phyloP scores from a whole-genome alignment of 768 basidiomycete genomes.

The Sistotremastrum niveocremeum region DNA sequence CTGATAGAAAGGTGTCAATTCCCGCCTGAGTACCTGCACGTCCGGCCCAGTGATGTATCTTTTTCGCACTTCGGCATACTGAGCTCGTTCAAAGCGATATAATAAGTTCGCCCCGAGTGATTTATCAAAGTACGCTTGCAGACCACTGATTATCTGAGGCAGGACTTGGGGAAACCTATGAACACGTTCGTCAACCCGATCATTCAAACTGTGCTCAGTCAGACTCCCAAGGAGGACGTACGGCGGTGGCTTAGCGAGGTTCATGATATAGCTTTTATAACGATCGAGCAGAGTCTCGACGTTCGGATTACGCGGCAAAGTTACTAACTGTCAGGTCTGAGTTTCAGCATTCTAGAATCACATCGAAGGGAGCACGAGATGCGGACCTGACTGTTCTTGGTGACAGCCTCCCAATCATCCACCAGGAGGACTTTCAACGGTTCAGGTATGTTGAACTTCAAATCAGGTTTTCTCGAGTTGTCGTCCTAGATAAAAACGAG shows the following conservation, averaged over 20 bases:
- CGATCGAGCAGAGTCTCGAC: constrained; percentile 66
- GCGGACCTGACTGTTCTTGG: constrained; percentile 80
- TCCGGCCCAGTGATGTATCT: constrained; percentile 60
- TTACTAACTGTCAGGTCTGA: constrained; percentile 48
- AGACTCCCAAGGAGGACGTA: not conserved
- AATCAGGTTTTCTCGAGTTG: constrained; percentile 63
- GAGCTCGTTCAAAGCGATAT: constrained; percentile 90
- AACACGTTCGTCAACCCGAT: not conserved
- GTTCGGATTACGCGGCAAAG: constrained; percentile 66
- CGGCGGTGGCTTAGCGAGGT: constrained; percentile 14
- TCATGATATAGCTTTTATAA: constrained; percentile 53
- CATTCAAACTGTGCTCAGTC: not conserved
- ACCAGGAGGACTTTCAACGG: constrained; percentile 79
- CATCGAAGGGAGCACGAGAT: not conserved
- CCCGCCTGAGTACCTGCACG: constrained; percentile 23
- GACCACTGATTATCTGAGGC: constrained; percentile 72
- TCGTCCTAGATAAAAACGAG: constrained; percentile 46
- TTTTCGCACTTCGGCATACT: constrained; percentile 72
- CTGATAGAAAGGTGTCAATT: too few relatives aligned
- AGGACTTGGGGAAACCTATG: constrained; percentile 23
- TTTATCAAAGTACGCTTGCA: constrained; percentile 88
- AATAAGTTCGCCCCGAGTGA: constrained; percentile 80
- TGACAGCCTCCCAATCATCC: constrained; percentile 96
- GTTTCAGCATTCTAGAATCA: too few relatives aligned
- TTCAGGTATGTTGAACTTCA: constrained; percentile 85